Percentiles rank a stretch among this genome's conserved stretches.
Evolutionary conservation across 225 moss, liverwort and hornwort genomes (phyloP).

Genomic region (Thuidium tamariscinum): DNA sequence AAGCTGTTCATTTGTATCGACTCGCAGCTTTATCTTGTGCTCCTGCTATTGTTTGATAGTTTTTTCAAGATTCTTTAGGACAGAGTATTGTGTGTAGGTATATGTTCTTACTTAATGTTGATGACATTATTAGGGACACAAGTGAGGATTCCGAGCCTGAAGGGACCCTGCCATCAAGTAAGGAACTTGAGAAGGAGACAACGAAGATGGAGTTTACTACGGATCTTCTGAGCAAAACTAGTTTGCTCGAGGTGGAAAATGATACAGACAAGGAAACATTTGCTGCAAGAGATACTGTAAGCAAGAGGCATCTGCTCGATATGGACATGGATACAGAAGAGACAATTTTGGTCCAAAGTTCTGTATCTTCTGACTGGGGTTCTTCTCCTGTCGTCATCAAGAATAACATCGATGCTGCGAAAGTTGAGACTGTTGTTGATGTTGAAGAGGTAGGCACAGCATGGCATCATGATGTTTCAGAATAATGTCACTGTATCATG

Average conservation of each 20-base stretch:
- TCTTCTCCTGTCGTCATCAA: conserved; percentile 44
- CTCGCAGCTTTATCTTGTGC: background rate
- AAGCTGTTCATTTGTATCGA: background rate
- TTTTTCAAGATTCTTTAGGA: background rate
- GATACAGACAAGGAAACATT: conserved; percentile 20
- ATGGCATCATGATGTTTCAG: background rate
- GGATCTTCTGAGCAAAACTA: conserved; percentile 35
- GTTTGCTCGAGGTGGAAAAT: conserved; percentile 38
- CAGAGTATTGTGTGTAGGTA: background rate
- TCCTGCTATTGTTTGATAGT: background rate
- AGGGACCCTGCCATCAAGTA: conserved; percentile 9
- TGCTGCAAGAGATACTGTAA: conserved; percentile 10
- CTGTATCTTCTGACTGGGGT: conserved; percentile 21
- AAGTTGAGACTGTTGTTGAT: conserved; percentile 22
- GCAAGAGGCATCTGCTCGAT: conserved; percentile 49
- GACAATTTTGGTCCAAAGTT: conserved; percentile 24
- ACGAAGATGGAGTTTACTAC: conserved; percentile 26
- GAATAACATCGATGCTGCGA: conserved; percentile 14
- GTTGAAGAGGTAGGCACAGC: conserved; percentile 28
- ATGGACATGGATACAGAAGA: conserved; percentile 57
- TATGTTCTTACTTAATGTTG: background rate
- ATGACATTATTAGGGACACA: conserved; percentile 23
- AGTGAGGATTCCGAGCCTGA: conserved; percentile 59
- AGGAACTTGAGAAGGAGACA: conserved; percentile 45
- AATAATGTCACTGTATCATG: background rate